Evolutionary conservation across 1,284 basidiomycete genomes (phyloP), one percentile per base, ranked within the genome.

Genomic region (Sanghuangporus weigelae): DNA sequence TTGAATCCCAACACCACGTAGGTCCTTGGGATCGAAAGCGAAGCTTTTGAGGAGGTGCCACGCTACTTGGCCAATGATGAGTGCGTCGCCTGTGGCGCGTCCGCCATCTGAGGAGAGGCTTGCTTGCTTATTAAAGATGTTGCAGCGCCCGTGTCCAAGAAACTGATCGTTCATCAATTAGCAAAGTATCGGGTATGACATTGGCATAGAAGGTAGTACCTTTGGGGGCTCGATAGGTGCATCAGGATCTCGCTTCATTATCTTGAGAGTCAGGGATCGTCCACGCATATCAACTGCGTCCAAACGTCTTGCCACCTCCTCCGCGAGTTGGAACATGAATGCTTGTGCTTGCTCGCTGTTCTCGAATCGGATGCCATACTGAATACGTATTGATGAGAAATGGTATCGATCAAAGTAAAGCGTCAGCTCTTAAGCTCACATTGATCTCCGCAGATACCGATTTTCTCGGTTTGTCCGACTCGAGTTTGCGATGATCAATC

Each of bases 351-450:
- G 89, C 40, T 87, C 86, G 62, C 87, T 81, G 59, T 84, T 86
- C 71, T 90, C 84, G 72, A 99, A 98, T 2, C 96, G 89, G 60
- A 99, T 98, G 0, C 95, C 96, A 74, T 98, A 99, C 92, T 95
- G 57, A 51, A 44, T 21, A 40, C 26, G 26, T 67, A 19, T 3
- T 46, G 16, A 46, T 7, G 11, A 7, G 8, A 7, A 46, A 46
- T 40, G 69, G 65, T 56, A 59, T 55, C n/a, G 70, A 57, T 69
- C 64, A 65, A 69, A 66, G 59, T 65, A 50, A 42, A 63, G 60
- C 64, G 68, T 65, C 51, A 67, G 64, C 40, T 26, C 48, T 14
- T 40, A 65, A 44, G 79, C 90, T 72, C 69, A 93, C 92, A 72
- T 95, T 97, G 70, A 96, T 93, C 72, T 96, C 95, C 59, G 91